A percentile compares a stretch with the other conserved stretches of the same genome.
These are phyloP conservation scores for Fusarium verticillioides DNA, from an alignment of 2,329 filamentous ascomycete genomes.

Conservation along the genomic window DNA sequence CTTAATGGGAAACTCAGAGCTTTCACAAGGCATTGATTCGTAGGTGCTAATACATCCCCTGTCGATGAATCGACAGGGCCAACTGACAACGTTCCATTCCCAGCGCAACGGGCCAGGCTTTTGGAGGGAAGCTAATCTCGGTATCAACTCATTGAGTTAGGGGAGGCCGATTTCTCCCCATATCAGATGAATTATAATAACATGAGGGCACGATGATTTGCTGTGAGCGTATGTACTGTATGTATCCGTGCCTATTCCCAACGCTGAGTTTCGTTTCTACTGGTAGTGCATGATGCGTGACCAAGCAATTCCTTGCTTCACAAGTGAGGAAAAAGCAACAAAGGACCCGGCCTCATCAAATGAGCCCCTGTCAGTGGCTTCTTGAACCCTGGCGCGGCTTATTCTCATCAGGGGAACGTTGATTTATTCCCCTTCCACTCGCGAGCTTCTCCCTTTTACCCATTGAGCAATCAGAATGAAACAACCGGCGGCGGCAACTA, in stretches of 20 bases:
- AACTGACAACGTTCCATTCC: slow-evolving; percentile 38
- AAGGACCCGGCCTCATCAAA: slow-evolving; percentile 16
- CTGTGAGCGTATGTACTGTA: background rate
- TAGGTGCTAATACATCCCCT: slow-evolving; percentile 21
- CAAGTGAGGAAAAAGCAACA: slow-evolving; percentile 28
- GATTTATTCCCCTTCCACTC: slow-evolving; percentile 25
- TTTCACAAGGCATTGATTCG: slow-evolving; percentile 8
- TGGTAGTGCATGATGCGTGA: background rate
- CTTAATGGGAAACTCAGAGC: background rate
- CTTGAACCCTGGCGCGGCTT: slow-evolving; percentile 19
- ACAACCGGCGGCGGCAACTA: slow-evolving; percentile 40
- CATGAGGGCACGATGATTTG: background rate
- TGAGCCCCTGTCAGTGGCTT: slow-evolving; percentile 18
- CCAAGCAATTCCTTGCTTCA: slow-evolving; percentile 7
- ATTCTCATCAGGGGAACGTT: slow-evolving; percentile 31
- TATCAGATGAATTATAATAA: slow-evolving; percentile 16
- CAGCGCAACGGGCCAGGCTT: slow-evolving; percentile 40
- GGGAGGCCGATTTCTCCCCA: slow-evolving; percentile 27
- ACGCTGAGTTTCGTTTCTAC: background rate
- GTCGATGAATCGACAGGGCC: slow-evolving; percentile 20
- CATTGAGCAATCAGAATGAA: slow-evolving; percentile 42
- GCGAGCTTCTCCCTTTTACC: slow-evolving; percentile 8
- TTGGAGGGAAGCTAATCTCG: slow-evolving; percentile 43
- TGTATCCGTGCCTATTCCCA: background rate
- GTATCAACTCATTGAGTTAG: slow-evolving; percentile 40